Base-by-base conservation (phyloP, 192 early-diverging fungal genomes). In the Backusella parvicylindrica region DNA sequence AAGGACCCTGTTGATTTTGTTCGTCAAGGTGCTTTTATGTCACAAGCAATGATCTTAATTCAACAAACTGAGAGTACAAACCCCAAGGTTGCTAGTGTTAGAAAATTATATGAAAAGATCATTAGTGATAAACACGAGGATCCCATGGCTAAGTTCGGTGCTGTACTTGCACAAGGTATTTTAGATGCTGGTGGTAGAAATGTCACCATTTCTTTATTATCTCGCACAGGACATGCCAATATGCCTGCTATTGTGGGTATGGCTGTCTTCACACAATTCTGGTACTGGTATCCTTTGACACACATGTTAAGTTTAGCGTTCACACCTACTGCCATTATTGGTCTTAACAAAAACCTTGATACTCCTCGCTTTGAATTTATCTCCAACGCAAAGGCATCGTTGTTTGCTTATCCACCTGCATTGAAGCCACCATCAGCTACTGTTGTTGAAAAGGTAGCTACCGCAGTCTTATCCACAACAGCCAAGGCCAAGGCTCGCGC, bases 281-380 rank as follows among this genome's bases (percentile, higher is more conserved):
- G 98, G 98, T 97, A 96, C 89, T 99, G 98, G 98, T 98, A 94
- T 86, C 98, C 98, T 40, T 84, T 99, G 77, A 92, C 93, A 32
- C 98, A 98, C 85, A 98, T 99, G 81, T 78, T 99, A 72, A 89
- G 93, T 68, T 88, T 99, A 82, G 86, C 97, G 7, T 98, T 99
- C 78, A 94, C 91, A 41, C 97, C 98, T 6, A 99, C 98, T 2
- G 95, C 92, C 40, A 80, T 99, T 40, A 98, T 99, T 84, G 98
- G 95, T 8, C 85, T 99, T 69, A 96, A 97, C 84, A 91, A 91
- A 69, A 86, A 97, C 68, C 83, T 99, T 28, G 80, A 92, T 83
- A 89, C 91, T 71, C 97, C 97, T 32, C 89, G 93, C 84, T 89
- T 99, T 67, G 91, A 94, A 31, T 93, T 93, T 33, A 77, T 89